Base-by-base conservation (phyloP, 2,329 filamentous ascomycete genomes). In the Ophioceras dolichostomum region DNA sequence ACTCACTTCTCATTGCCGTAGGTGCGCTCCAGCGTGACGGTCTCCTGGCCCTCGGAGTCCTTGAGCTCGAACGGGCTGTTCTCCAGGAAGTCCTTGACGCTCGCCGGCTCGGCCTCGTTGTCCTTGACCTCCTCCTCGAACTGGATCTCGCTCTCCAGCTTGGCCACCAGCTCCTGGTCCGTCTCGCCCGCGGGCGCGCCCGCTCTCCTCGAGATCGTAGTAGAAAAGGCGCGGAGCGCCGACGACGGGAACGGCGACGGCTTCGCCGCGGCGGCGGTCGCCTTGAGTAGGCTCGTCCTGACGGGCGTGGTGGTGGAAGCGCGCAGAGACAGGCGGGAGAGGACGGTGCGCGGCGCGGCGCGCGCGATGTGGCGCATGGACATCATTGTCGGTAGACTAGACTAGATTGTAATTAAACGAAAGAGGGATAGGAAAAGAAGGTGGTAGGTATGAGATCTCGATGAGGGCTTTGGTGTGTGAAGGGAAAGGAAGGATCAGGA, bases 1-100 rank as follows among this genome's bases (percentile, higher is more conserved):
- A 60, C 78, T 61, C 62, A 91, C 86, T 80, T 85, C 68, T 98
- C 91, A 45, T 94, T 79, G 51, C 83, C 83, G 53, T 84, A 89
- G 46, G 74, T 80, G 53, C 88, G 82, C 43, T 77, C 82, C 47
- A 98, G 71, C 52, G 82, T 70, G 48, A 98, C 83, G 49, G 94
- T 86, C 65, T 96, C 84, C 59, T 86, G 74, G 44, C 91, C 91
- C 20, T 80, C 70, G 22, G 70, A 76, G 60, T 98, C 91, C 52
- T 84, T 68, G 43, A 91, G 71, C 70, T 89, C 70, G 61, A 87
- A 98, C 29, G 80, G 73, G 54, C 80, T 79, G 64, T 85, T 89
- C 55, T 89, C 78, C 34, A 95, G 64, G 62, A 93, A 95, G 58
- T 91, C 84, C 64, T 86, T 80, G 59, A 95, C 74, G 57, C 79